phyloP scores from a whole-genome alignment of 2,329 filamentous ascomycete species.

The Monosporascus sp. region DNA sequence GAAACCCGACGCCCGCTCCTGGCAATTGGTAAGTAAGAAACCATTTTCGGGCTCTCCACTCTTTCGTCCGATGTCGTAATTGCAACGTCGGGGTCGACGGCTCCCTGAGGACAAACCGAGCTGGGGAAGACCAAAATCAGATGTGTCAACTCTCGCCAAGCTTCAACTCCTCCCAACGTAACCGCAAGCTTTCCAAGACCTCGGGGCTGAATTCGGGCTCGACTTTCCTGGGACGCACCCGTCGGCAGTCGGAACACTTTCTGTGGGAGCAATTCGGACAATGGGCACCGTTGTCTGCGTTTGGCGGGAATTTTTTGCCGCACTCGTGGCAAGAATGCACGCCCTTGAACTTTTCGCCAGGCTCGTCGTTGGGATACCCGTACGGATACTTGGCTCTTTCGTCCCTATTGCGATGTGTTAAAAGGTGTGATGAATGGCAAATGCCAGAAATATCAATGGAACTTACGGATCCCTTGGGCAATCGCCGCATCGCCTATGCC shows the following conservation, averaged over 20 bases:
- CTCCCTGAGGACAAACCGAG: background rate
- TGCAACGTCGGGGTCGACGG: background rate
- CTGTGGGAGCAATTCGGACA: slow-evolving; percentile 58
- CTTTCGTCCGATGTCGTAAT: background rate
- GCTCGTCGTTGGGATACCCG: slow-evolving; percentile 64
- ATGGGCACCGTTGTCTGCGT: slow-evolving; percentile 43
- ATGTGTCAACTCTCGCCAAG: slow-evolving; percentile 2
- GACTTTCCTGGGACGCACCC: slow-evolving; percentile 53
- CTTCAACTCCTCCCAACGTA: slow-evolving; percentile 43
- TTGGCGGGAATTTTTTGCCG: slow-evolving; percentile 48
- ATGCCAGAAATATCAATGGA: background rate
- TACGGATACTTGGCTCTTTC: slow-evolving; percentile 66
- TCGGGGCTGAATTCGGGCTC: slow-evolving; percentile 59
- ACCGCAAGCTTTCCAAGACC: slow-evolving; percentile 52
- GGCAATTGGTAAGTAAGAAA: background rate
- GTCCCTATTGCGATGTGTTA: slow-evolving; percentile 37
- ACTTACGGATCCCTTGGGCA: slow-evolving; percentile 78
- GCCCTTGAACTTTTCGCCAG: slow-evolving; percentile 45
- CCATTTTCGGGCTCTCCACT: background rate
- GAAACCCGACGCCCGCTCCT: background rate
- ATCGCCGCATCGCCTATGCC: slow-evolving; percentile 70
- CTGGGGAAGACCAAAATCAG: slow-evolving; percentile 11
- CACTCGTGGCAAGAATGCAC: slow-evolving; percentile 60
- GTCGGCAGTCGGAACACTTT: slow-evolving; percentile 54
- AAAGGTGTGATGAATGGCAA: background rate